A percentile compares a stretch with the other conserved stretches of the same genome.
These are phyloP conservation scores for Dictyostelium firmibasis DNA, from an alignment of 78 protist species.

Conservation along the genomic window DNA sequence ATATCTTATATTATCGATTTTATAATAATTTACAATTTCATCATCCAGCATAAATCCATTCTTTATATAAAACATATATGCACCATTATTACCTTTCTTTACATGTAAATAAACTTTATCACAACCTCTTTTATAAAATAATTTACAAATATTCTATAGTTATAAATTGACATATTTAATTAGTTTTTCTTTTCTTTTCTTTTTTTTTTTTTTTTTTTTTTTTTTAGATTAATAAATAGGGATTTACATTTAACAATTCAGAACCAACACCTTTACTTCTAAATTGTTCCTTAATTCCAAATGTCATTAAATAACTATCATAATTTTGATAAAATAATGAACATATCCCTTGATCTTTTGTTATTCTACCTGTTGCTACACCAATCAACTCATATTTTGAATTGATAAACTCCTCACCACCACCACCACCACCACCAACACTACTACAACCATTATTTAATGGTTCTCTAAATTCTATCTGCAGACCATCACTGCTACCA, in stretches of 20 bases:
- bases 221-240: background rate
- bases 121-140: background rate
- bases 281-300: slow-evolving; percentile 62
- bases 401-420: background rate
- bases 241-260: slow-evolving; percentile 24
- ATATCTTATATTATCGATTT: background rate
- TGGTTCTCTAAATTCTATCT: background rate
- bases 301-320: slow-evolving; percentile 44
- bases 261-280: slow-evolving; percentile 45
- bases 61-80: slow-evolving; percentile 18
- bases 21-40: slow-evolving; percentile 22
- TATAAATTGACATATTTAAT: background rate
- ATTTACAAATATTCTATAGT: slow-evolving; percentile 19
- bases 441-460: background rate
- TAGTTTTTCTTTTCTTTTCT: background rate
- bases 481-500: background rate
- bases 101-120: slow-evolving; percentile 33
- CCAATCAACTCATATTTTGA: slow-evolving; percentile 30
- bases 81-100: slow-evolving; percentile 3
- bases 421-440: background rate
- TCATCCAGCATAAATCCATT: slow-evolving; percentile 45
- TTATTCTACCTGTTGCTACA: slow-evolving; percentile 34
- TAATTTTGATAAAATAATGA: slow-evolving; percentile 6
- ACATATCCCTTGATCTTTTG: slow-evolving; percentile 23
- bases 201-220: background rate